These are phyloP conservation scores for Pezicula carpinea DNA, from an alignment of 2,329 filamentous ascomycete species.

Conservation along the genomic window DNA sequence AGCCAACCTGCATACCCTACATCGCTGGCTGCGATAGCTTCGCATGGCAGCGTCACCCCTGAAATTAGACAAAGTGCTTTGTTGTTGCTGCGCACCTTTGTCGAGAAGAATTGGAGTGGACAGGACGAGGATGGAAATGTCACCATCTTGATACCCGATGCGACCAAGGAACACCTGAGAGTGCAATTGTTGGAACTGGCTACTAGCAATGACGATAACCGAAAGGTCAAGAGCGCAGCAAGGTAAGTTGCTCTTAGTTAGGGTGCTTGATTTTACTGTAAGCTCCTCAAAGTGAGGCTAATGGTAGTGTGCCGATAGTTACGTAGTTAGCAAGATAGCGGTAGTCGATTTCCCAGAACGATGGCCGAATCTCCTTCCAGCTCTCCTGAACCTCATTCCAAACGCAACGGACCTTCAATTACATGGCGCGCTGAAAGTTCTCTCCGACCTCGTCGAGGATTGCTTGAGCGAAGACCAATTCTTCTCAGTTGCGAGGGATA, in stretches of 20 bases:
- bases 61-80: constrained; percentile 80
- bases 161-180: constrained; percentile 69
- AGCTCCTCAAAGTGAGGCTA: background rate
- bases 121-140: constrained; percentile 58
- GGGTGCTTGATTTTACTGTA: background rate
- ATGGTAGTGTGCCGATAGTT: constrained; percentile 36
- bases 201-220: constrained; percentile 64
- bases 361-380: constrained; percentile 86
- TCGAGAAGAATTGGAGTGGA: constrained; percentile 78
- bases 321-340: constrained; percentile 88
- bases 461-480: constrained; percentile 93
- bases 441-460: constrained; percentile 87
- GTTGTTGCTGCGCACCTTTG: constrained; percentile 74
- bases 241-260: constrained; percentile 57
- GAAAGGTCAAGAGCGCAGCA: constrained; percentile 84
- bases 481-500: constrained; percentile 80
- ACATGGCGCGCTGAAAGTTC: constrained; percentile 83
- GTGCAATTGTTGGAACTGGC: constrained; percentile 72
- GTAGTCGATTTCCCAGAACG: constrained; percentile 88
- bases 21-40: constrained; percentile 75
- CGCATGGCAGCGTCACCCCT: constrained; percentile 67
- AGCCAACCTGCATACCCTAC: constrained; percentile 66
- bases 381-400: constrained; percentile 72
- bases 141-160: constrained; percentile 64
- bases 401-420: constrained; percentile 73